Evolutionary conservation across 2,329 filamentous ascomycete species (phyloP).

Genomic region (Sporothrix curviconia): DNA sequence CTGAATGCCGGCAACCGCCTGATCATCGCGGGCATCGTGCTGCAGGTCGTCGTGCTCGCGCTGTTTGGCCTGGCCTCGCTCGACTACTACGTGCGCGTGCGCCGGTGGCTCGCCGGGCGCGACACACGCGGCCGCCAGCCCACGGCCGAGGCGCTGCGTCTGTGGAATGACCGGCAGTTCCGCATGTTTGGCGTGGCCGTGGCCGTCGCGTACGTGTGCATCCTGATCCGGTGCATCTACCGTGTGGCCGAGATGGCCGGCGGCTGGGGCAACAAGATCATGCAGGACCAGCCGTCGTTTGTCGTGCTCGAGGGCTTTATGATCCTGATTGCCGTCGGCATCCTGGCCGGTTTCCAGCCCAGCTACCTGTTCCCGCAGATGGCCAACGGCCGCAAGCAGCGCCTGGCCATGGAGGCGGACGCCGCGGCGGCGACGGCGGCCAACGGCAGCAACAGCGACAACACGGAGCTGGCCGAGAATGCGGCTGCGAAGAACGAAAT

Average conservation of each 20-base stretch:
- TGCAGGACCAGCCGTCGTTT: slow-evolving; percentile 56
- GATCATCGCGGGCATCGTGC: slow-evolving; percentile 48
- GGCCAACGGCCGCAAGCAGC: slow-evolving; percentile 25
- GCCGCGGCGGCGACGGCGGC: neutral
- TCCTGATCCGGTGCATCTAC: slow-evolving; percentile 49
- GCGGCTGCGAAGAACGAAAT: neutral
- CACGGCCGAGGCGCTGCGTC: slow-evolving; percentile 23
- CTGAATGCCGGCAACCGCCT: slow-evolving; percentile 41
- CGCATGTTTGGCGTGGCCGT: slow-evolving; percentile 40
- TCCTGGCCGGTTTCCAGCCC: slow-evolving; percentile 48
- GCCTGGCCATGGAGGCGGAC: slow-evolving; percentile 4
- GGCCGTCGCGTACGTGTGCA: slow-evolving; percentile 36
- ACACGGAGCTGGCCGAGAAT: neutral
- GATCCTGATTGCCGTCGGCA: slow-evolving; percentile 41
- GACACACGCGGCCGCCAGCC: neutral
- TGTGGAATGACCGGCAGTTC: slow-evolving; percentile 40
- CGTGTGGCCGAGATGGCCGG: slow-evolving; percentile 56
- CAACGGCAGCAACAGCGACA: too few species aligned
- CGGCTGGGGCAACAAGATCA: slow-evolving; percentile 57
- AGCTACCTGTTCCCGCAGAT: slow-evolving; percentile 51
- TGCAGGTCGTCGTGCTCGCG: slow-evolving; percentile 46
- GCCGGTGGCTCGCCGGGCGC: slow-evolving; percentile 30
- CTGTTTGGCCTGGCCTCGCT: slow-evolving; percentile 37
- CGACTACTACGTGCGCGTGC: slow-evolving; percentile 42
- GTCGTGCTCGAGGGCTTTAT: slow-evolving; percentile 51